A percentile compares a stretch with the other conserved stretches of the same genome.
Evolutionary conservation across 352 stramenopile species (phyloP).

Genomic region (Pythium brassicae): DNA sequence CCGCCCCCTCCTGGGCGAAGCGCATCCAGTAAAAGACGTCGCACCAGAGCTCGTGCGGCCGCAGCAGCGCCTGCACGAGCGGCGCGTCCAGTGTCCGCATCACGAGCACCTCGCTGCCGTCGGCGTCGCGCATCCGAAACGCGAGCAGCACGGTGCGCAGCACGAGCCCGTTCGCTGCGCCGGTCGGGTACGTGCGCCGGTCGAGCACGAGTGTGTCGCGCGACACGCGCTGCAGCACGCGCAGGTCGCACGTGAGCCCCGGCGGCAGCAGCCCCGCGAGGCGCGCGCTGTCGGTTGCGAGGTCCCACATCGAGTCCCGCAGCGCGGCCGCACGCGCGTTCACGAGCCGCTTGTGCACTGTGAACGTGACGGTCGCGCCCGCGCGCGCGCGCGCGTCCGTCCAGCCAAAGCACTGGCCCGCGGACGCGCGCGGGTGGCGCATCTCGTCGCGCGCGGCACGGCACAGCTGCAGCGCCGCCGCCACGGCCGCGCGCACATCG

Average conservation of each 20-base stretch:
- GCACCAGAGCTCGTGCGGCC: slow-evolving; percentile 44
- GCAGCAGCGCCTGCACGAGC: slow-evolving; percentile 35
- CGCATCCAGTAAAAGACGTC: slow-evolving; percentile 70
- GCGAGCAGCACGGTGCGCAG: slow-evolving; percentile 53
- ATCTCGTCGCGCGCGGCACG: slow-evolving; percentile 26
- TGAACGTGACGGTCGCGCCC: slow-evolving; percentile 44
- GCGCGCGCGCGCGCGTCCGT: slow-evolving; percentile 34
- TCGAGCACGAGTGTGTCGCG: slow-evolving; percentile 44
- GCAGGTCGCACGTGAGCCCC: slow-evolving; percentile 31
- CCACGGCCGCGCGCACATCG: slow-evolving; percentile 22
- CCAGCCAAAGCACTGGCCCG: slow-evolving; percentile 40
- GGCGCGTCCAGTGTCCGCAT: slow-evolving; percentile 66
- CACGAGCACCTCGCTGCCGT: slow-evolving; percentile 28
- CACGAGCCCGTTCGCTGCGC: not conserved
- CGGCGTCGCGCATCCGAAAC: slow-evolving; percentile 21
- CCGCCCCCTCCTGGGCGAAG: slow-evolving; percentile 21
- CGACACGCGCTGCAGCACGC: slow-evolving; percentile 37
- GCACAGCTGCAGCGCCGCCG: slow-evolving; percentile 28
- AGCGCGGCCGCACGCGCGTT: slow-evolving; percentile 22
- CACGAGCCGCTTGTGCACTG: slow-evolving; percentile 34
- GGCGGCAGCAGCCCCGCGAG: slow-evolving; percentile 32
- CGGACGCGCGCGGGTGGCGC: slow-evolving; percentile 20
- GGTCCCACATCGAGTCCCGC: slow-evolving; percentile 30
- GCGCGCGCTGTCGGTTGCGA: slow-evolving; percentile 29
- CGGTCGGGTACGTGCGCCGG: slow-evolving; percentile 28